Evolutionary conservation across 306 rosid species (phyloP), one percentile per base, ranked within the genome.

Genomic region (Leucaena leucocephala): DNA sequence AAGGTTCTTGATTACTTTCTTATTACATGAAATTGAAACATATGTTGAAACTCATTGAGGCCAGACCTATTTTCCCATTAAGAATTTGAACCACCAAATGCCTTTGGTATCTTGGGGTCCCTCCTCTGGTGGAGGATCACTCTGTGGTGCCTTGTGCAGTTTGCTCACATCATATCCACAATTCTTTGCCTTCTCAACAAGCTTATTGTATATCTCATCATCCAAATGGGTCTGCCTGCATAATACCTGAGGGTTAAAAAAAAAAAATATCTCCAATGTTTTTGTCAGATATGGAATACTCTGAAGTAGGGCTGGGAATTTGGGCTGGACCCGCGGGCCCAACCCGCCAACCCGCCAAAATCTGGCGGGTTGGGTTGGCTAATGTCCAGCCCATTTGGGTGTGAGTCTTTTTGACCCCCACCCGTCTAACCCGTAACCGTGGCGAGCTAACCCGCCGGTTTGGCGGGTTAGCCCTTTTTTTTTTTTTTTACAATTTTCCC

Each of bases 121-220:
- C 87, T 88, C 87, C 55, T 85, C 86, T 2, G 98, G 96, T 19
- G 96, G 97, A 85, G 87, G 33, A 19, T 85, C 88, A 69, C 74
- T 86, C 69, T 95, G 99, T 54, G 89, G 92, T 42, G 99, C 93
- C 87, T 85, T 93, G 87, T 81, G 90, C 40, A 95, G 91, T 64
- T 88, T 93, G 96, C 88, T 90, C 72, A 90, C 91, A 74, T 95
- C 99, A 84, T 92, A 95, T 0, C 92, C 99, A 64, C 75, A 85
- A 0, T 84, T 88, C 82, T 2, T 79, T 6, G 97, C 99, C 36
- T 13, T 91, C 82, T 90, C 9, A 57, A 93, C 83, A 68, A 95
- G 96, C 77, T 70, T 40, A 42, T 90, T 86, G 80, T 85, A 91
- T 43, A 54, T 88, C 58, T 85, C 94, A 0, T 95, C 97, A 71